These are phyloP conservation scores for Blastocystis sp. DNA, from an alignment of 352 stramenopile genomes.

Conservation along the genomic window DNA sequence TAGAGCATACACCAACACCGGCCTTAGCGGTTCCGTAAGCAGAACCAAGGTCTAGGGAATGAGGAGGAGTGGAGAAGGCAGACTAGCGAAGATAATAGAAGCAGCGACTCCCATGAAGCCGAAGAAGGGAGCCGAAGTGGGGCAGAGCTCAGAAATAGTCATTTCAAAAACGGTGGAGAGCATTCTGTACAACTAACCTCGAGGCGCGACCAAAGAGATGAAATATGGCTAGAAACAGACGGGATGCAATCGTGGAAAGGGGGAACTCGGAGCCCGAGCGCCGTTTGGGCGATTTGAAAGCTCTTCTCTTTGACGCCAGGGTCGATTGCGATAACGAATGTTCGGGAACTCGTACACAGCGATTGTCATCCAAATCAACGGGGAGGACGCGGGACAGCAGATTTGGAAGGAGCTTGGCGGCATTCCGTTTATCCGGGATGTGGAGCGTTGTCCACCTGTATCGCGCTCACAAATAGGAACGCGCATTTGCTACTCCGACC, in stretches of 20 bases:
- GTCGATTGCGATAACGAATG: constrained; percentile 38
- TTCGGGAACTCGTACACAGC: constrained; percentile 50
- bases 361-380: constrained; percentile 45
- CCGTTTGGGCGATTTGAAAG: constrained; percentile 20
- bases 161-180: constrained; percentile 64
- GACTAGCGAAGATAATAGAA: constrained; percentile 90
- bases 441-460: constrained; percentile 26
- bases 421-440: constrained; percentile 21
- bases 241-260: constrained; percentile 18
- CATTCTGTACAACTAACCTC: constrained; percentile 26
- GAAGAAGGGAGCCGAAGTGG: constrained; percentile 97
- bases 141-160: constrained; percentile 90
- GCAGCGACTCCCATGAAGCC: constrained; percentile 97
- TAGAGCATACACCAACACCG: constrained; percentile 92
- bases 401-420: constrained; percentile 30
- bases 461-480: constrained; percentile 11
- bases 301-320: constrained; percentile 42
- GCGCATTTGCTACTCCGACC: constrained; percentile 38
- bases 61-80: constrained; percentile 54
- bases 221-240: constrained; percentile 5
- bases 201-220: background rate
- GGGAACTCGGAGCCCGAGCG: background rate
- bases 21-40: constrained; percentile 96
- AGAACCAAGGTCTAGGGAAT: constrained; percentile 89
- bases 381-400: constrained; percentile 15